phyloP scores from a whole-genome alignment of 257 asterid genomes.

The Primulina huaijiensis region DNA sequence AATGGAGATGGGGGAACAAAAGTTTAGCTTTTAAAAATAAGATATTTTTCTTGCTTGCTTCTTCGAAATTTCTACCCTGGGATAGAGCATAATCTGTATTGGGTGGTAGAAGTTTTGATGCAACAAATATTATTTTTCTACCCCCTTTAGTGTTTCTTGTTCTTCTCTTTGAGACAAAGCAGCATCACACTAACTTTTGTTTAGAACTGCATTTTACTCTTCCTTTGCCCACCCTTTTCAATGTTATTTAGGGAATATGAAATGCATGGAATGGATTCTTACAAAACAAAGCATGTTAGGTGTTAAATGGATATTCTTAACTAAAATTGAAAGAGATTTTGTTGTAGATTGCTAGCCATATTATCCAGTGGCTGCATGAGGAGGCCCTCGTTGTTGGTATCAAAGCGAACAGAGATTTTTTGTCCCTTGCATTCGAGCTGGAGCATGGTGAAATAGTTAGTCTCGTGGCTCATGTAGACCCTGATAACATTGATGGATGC shows the following conservation, averaged over 20 bases:
- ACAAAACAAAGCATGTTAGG: background rate
- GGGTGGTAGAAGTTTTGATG: background rate
- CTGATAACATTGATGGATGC: constrained; percentile 78
- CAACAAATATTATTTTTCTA: background rate
- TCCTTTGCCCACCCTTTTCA: background rate
- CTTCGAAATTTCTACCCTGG: background rate
- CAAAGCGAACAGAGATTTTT: constrained; percentile 70
- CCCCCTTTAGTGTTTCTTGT: background rate
- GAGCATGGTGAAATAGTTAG: constrained; percentile 71
- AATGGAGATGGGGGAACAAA: background rate
- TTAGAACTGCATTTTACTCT: background rate
- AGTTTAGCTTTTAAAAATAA: background rate
- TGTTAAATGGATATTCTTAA: constrained; percentile 1
- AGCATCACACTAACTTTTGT: background rate
- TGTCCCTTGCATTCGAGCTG: constrained; percentile 81
- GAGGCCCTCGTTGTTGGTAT: constrained; percentile 78
- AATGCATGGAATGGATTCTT: background rate
- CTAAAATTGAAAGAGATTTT: constrained; percentile 5
- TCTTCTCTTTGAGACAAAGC: background rate
- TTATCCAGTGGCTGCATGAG: constrained; percentile 85
- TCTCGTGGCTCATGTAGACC: constrained; percentile 81
- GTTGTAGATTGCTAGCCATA: constrained; percentile 81
- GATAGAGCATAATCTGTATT: background rate
- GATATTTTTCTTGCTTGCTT: background rate
- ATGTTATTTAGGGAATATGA: background rate